These are phyloP conservation scores for Tylopilus intermedius DNA, from an alignment of 768 basidiomycete species.

Conservation along the genomic window DNA sequence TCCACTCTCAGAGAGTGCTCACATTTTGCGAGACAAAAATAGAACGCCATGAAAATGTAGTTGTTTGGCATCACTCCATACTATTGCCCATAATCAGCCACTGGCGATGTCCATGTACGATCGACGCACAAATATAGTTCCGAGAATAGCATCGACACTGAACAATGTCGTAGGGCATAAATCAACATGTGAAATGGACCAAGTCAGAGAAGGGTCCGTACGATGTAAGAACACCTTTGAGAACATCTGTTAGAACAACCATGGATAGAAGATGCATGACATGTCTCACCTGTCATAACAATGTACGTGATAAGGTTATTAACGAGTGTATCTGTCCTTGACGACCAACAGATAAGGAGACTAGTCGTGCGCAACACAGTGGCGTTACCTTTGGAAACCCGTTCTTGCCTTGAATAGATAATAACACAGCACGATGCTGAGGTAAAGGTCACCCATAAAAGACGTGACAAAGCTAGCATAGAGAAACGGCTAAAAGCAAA, in stretches of 20 bases:
- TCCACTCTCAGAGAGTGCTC: constrained; percentile 12
- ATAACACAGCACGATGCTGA: constrained; percentile 47
- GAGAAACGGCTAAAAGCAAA: constrained; percentile 37
- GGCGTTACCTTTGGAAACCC: constrained; percentile 42
- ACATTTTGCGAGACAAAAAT: constrained; percentile 52
- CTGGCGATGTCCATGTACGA: too few relatives aligned
- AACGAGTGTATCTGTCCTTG: constrained; percentile 49
- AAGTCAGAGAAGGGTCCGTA: constrained; percentile 19
- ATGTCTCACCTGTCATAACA: constrained; percentile 48
- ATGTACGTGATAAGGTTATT: constrained; percentile 46
- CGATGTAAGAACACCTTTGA: constrained; percentile 38
- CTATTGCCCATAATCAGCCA: constrained; percentile 8
- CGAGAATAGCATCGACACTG: constrained; percentile 45
- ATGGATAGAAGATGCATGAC: constrained; percentile 11
- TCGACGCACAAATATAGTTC: constrained; percentile 36
- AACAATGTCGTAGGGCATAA: neutral
- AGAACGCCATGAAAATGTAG: constrained; percentile 52
- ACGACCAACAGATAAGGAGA: neutral
- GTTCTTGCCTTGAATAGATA: constrained; percentile 46
- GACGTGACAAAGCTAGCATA: constrained; percentile 50
- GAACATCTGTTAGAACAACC: neutral
- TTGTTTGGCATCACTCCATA: constrained; percentile 52
- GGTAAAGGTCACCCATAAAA: constrained; percentile 47
- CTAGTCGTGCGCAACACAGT: neutral
- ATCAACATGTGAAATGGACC: neutral